phyloP scores from a whole-genome alignment of 2,329 filamentous ascomycete genomes.

The Corniculantispora saksenae region DNA sequence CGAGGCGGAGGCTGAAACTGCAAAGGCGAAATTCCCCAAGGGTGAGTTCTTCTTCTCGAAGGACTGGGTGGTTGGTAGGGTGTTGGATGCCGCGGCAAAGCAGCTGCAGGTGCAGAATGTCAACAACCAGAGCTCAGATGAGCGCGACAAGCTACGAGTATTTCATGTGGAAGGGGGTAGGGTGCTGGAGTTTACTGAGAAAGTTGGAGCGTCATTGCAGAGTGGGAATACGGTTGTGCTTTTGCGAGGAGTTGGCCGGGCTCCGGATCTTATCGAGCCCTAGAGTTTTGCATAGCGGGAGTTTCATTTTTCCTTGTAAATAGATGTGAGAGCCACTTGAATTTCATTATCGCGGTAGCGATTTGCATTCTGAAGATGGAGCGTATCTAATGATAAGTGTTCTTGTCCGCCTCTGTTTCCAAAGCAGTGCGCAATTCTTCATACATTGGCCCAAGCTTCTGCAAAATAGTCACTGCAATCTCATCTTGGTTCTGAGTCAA shows the following conservation, averaged over 20 bases:
- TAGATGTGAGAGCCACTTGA: not conserved
- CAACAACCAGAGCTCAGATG: slow-evolving; percentile 75
- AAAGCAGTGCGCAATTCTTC: slow-evolving; percentile 17
- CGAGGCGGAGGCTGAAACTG: slow-evolving; percentile 85
- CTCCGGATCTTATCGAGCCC: slow-evolving; percentile 69
- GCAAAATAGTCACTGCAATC: slow-evolving; percentile 14
- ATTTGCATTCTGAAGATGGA: not conserved
- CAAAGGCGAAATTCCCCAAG: slow-evolving; percentile 78
- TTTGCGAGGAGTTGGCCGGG: slow-evolving; percentile 79
- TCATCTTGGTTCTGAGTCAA: slow-evolving; percentile 18
- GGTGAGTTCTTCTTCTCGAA: slow-evolving; percentile 78
- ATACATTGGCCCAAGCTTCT: slow-evolving; percentile 21
- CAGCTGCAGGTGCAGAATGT: slow-evolving; percentile 78
- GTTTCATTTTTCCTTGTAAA: not conserved
- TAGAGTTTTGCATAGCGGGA: slow-evolving; percentile 28
- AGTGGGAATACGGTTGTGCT: slow-evolving; percentile 91
- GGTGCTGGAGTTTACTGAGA: slow-evolving; percentile 84
- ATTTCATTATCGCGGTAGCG: not conserved
- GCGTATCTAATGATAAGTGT: not conserved
- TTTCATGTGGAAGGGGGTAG: slow-evolving; percentile 92
- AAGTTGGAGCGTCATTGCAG: slow-evolving; percentile 70
- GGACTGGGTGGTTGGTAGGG: slow-evolving; percentile 86
- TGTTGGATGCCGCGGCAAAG: slow-evolving; percentile 77
- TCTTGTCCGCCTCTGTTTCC: slow-evolving; percentile 1
- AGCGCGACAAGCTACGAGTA: slow-evolving; percentile 78